A percentile compares a stretch with the other conserved stretches of the same genome.
Evolutionary conservation across 1,139 yeast species (phyloP).

Genomic region (Suhomyces wounanorum): DNA sequence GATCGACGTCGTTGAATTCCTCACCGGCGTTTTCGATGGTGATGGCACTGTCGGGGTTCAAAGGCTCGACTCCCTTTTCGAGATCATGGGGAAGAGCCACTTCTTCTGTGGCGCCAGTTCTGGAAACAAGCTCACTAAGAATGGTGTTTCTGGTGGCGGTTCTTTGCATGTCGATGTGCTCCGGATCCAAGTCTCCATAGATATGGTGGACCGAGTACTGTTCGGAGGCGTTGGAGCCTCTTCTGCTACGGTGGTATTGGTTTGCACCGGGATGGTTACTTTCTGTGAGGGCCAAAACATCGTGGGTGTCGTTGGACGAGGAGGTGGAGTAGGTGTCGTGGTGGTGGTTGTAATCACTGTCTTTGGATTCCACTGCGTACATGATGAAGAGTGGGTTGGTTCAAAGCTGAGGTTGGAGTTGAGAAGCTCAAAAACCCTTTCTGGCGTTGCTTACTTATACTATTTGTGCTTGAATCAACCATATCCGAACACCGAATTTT

Average conservation of each 20-base stretch:
- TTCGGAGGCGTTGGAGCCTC: slow-evolving; percentile 18
- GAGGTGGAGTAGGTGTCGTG: slow-evolving; percentile 12
- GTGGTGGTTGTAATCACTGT: slow-evolving; percentile 4
- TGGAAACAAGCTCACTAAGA: slow-evolving; percentile 20
- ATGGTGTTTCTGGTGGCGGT: slow-evolving; percentile 25
- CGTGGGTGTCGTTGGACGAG: slow-evolving; percentile 12
- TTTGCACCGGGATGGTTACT: slow-evolving; percentile 4
- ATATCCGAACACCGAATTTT: slow-evolving; percentile 1
- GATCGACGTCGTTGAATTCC: slow-evolving; percentile 41
- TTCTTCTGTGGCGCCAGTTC: slow-evolving; percentile 17
- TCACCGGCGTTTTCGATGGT: slow-evolving; percentile 40
- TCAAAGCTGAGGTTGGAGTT: background rate
- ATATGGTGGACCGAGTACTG: slow-evolving; percentile 35
- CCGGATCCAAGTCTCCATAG: slow-evolving; percentile 34
- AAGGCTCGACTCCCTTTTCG: slow-evolving; percentile 13
- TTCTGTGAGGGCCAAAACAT: slow-evolving; percentile 10
- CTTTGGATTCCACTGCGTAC: slow-evolving; percentile 4
- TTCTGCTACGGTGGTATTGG: slow-evolving; percentile 11
- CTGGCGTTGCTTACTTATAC: background rate
- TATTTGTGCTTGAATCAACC: background rate
- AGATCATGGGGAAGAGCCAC: slow-evolving; percentile 15
- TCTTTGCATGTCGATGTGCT: slow-evolving; percentile 22
- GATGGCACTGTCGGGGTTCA: slow-evolving; percentile 22
- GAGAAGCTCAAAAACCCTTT: background rate
- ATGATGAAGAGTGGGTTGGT: background rate